Evolutionary conservation across 352 stramenopile species (phyloP).

Genomic region (Phytophthora quininea): DNA sequence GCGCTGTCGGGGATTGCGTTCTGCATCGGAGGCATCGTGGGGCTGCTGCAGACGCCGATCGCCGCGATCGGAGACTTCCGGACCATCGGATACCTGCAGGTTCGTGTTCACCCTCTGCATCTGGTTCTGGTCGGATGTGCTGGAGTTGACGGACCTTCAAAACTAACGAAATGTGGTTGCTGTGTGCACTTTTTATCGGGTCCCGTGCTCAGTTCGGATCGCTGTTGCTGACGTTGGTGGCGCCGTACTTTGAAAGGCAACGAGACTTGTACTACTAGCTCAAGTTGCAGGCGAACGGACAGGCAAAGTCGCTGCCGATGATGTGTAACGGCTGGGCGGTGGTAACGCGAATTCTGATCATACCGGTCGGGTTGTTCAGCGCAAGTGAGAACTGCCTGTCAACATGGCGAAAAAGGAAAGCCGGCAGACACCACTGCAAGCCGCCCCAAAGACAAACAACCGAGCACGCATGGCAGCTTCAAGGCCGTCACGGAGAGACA

Average conservation of each 20-base stretch:
- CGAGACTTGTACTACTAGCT: conserved; percentile 39
- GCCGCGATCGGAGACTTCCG: conserved; percentile 54
- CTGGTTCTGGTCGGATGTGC: conserved; percentile 24
- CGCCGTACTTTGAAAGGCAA: conserved; percentile 53
- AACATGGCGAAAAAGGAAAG: background rate
- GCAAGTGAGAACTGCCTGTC: background rate
- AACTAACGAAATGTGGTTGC: conserved; percentile 4
- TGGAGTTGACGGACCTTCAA: background rate
- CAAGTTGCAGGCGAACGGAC: background rate
- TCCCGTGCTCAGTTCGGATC: conserved; percentile 46
- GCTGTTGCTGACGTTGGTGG: conserved; percentile 51
- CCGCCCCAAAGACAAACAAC: background rate
- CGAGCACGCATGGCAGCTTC: background rate
- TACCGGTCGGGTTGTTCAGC: background rate
- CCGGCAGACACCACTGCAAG: background rate
- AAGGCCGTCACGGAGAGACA: background rate
- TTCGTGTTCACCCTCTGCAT: conserved; percentile 21
- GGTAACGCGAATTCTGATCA: background rate
- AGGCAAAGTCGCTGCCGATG: background rate
- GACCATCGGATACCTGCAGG: conserved; percentile 54
- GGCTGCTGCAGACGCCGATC: conserved; percentile 70
- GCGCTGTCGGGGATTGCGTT: conserved; percentile 82
- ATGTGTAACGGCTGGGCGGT: conserved; percentile 1
- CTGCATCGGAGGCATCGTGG: conserved; percentile 63
- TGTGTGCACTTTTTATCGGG: conserved; percentile 18